A percentile compares a stretch with the other conserved stretches of the same genome.
phyloP scores from a whole-genome alignment of 805 yeast species.

The Spathaspora sp. region DNA sequence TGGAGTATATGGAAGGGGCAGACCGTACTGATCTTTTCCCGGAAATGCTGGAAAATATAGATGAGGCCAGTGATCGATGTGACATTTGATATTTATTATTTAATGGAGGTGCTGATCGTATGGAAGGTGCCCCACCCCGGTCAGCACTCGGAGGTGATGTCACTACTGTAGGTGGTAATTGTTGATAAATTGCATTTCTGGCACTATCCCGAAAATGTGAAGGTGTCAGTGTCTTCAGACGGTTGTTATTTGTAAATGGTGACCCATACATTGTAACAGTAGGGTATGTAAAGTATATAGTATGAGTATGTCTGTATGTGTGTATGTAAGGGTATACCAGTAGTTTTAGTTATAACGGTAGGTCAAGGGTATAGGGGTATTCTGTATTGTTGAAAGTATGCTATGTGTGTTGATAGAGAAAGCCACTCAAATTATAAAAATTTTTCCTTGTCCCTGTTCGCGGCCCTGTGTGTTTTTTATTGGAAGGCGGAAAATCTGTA shows the following conservation, averaged over 20 bases:
- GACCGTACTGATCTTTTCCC: constrained; percentile 36
- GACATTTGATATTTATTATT: constrained; percentile 16
- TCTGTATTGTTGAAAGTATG: not conserved
- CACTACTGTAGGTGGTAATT: constrained; percentile 28
- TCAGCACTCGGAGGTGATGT: constrained; percentile 9
- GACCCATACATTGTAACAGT: constrained; percentile 25
- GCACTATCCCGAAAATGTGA: constrained; percentile 40
- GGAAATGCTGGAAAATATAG: constrained; percentile 26
- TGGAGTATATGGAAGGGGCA: constrained; percentile 41
- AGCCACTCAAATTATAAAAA: not conserved
- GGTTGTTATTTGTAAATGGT: constrained; percentile 20
- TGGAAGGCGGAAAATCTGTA: not conserved
- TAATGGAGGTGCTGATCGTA: constrained; percentile 40
- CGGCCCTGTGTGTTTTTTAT: not conserved
- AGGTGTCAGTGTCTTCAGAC: constrained; percentile 28
- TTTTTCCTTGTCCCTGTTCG: not conserved
- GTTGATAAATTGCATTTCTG: constrained; percentile 41
- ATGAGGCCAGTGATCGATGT: constrained; percentile 33
- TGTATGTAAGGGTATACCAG: not conserved
- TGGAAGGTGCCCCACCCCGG: constrained; percentile 21
- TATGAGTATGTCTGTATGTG: not conserved
- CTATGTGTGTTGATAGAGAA: not conserved
- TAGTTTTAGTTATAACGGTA: not conserved
- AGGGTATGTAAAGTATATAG: not conserved
- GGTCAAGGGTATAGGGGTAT: not conserved